Evolutionary conservation across 169 alveolate genomes (phyloP).

Genomic region (Pseudocohnilembus persalinus): DNA sequence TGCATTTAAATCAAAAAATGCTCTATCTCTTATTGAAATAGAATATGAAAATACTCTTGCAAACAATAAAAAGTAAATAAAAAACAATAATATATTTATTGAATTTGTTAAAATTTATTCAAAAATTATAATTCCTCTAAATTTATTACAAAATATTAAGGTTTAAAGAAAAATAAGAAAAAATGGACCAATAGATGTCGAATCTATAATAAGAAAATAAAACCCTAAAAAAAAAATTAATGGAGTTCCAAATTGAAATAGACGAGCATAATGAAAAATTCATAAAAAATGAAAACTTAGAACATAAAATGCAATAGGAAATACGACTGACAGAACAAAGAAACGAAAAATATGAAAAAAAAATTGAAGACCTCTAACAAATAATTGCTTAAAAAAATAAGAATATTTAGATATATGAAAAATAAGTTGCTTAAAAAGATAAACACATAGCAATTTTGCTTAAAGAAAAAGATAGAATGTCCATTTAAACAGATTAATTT

Average conservation of each 20-base stretch:
- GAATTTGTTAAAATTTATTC: no score
- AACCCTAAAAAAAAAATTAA: no score
- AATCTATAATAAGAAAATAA: neutral
- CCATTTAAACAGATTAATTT: neutral
- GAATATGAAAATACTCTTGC: neutral
- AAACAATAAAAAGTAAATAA: no score
- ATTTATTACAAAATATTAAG: no score
- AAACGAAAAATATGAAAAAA: neutral
- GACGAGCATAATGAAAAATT: neutral
- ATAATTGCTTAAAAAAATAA: no score
- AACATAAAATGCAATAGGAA: neutral
- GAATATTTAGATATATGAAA: neutral
- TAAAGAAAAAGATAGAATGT: neutral
- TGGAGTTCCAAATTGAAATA: neutral
- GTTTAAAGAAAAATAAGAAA: no score
- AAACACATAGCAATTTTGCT: neutral
- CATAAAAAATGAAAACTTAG: neutral
- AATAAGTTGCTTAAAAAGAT: neutral
- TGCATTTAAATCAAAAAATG: neutral
- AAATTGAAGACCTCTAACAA: no score
- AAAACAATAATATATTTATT: neutral
- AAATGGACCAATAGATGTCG: no score
- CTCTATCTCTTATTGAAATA: no score
- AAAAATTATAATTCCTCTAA: no score
- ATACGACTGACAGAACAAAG: neutral